phyloP scores from a whole-genome alignment of 805 yeast species.

The Blastobotrys mokoenaii region DNA sequence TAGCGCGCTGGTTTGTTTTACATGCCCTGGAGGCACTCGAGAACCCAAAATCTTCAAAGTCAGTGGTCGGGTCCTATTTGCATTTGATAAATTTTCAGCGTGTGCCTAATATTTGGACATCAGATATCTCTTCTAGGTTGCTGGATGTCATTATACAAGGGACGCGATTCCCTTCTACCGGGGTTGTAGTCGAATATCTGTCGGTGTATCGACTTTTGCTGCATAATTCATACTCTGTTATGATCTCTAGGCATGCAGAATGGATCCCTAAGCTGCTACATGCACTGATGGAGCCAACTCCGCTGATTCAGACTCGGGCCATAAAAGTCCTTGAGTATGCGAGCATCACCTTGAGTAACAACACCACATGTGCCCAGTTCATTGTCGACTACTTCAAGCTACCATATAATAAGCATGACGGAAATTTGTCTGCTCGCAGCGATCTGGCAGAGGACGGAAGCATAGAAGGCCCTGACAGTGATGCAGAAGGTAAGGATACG shows the following conservation, averaged over 20 bases:
- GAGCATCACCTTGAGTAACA: background rate
- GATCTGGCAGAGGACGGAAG: too few species aligned
- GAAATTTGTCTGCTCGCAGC: too few species aligned
- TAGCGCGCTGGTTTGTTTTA: conserved; percentile 12
- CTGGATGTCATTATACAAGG: conserved; percentile 9
- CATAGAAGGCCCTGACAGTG: conserved; percentile 7
- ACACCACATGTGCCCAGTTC: too few species aligned
- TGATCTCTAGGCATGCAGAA: conserved; percentile 8
- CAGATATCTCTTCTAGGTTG: conserved; percentile 13
- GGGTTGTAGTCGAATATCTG: conserved; percentile 12
- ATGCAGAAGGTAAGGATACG: conserved; percentile 10
- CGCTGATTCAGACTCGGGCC: conserved; percentile 11
- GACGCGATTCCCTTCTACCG: conserved; percentile 12
- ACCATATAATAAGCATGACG: too few species aligned
- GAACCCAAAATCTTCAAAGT: conserved; percentile 9
- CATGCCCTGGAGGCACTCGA: conserved; percentile 15
- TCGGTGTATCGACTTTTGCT: conserved; percentile 10
- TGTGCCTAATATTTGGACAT: conserved; percentile 10
- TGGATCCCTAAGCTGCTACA: conserved; percentile 14
- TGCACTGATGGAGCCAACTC: conserved; percentile 7
- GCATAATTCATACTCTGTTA: conserved; percentile 6
- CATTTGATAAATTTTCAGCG: conserved; percentile 17
- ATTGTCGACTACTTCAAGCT: too few species aligned
- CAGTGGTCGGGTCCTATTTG: conserved; percentile 15
- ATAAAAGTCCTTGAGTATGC: background rate